Evolutionary conservation across 306 rosid genomes (phyloP).

Genomic region (Canavalia ensiformis): DNA sequence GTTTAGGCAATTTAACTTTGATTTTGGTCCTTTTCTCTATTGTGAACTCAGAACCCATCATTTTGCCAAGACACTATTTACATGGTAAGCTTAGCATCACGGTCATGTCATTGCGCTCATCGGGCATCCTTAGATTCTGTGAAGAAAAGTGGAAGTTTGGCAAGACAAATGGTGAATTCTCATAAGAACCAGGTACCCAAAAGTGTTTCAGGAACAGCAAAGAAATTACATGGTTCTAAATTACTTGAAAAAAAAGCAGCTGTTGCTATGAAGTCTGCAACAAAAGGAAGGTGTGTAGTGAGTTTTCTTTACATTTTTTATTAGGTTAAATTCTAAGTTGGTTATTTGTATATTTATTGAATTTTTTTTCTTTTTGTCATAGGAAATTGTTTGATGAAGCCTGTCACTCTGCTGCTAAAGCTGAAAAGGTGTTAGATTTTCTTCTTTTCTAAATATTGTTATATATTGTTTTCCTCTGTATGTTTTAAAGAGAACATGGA

Average conservation of each 20-base stretch:
- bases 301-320: slow-evolving; percentile 21
- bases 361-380: slow-evolving; percentile 32
- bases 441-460: background rate
- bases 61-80: slow-evolving; percentile 85
- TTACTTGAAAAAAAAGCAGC: slow-evolving; percentile 61
- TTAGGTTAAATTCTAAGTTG: slow-evolving; percentile 24
- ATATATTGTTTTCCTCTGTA: background rate
- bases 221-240: slow-evolving; percentile 55
- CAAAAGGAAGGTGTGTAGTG: slow-evolving; percentile 72
- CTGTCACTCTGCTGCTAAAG: slow-evolving; percentile 53
- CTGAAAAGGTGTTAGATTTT: slow-evolving; percentile 65
- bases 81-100: slow-evolving; percentile 78
- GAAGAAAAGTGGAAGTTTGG: slow-evolving; percentile 56
- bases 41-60: slow-evolving; percentile 64
- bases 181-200: slow-evolving; percentile 52
- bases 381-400: slow-evolving; percentile 82
- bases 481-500: background rate
- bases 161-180: slow-evolving; percentile 50
- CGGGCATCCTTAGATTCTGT: slow-evolving; percentile 41
- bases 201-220: slow-evolving; percentile 55
- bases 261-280: slow-evolving; percentile 39
- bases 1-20: slow-evolving; percentile 4
- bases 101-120: slow-evolving; percentile 63
- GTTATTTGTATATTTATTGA: background rate
- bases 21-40: slow-evolving; percentile 25